Conservation (phyloP, 1,284 basidiomycete species). For the Leucoagaricus sp. region DNA sequence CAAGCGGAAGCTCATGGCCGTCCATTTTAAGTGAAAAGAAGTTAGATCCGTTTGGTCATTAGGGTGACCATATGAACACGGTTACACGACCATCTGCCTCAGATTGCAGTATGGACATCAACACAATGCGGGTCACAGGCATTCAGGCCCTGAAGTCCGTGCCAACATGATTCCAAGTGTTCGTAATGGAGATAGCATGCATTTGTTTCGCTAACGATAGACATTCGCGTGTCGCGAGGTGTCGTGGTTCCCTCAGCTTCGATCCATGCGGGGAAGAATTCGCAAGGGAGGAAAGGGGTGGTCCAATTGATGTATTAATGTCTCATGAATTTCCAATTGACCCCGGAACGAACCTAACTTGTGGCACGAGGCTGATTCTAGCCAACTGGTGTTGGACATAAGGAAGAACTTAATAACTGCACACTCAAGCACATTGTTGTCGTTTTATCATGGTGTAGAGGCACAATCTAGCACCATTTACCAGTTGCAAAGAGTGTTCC, state of each 20-base stretch:
- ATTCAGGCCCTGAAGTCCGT: background rate
- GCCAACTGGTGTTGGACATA: too few species aligned
- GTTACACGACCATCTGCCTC: background rate
- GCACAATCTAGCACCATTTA: too few species aligned
- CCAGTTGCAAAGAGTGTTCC: too few species aligned
- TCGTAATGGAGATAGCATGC: background rate
- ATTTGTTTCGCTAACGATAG: conserved; percentile 1
- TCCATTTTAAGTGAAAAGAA: background rate
- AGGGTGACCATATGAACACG: background rate
- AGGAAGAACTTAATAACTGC: too few species aligned
- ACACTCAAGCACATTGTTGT: too few species aligned
- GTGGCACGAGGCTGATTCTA: too few species aligned
- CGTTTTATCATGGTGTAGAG: too few species aligned
- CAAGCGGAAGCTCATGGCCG: background rate
- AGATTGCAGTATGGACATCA: background rate
- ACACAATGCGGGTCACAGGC: background rate
- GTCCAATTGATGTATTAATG: background rate
- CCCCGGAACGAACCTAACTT: background rate
- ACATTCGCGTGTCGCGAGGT: background rate
- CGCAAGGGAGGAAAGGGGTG: background rate
- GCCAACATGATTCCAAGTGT: background rate
- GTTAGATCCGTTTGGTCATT: background rate
- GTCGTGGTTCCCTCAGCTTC: background rate
- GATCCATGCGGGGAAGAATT: conserved; percentile 4
- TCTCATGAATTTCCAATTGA: background rate